Evolutionary conservation across 106 monocot species (phyloP), one percentile per base, ranked within the genome.

Genomic region (Platanthera guangdongensis): DNA sequence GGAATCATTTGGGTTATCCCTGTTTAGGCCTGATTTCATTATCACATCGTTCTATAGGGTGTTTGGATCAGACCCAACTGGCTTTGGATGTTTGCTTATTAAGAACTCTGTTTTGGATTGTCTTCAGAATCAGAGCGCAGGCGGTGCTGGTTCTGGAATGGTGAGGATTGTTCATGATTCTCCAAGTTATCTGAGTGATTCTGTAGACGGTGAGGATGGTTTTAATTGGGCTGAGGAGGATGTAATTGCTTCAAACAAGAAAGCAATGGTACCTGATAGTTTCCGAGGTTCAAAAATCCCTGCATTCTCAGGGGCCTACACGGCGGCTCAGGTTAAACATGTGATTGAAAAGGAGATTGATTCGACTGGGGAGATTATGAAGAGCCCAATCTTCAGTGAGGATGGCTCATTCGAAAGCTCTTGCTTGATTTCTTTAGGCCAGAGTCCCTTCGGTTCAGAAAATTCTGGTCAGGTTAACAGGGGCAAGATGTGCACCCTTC

Each of bases 1-100:
- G 96, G 96, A 97, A 81, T 97, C 96, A 0, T 86, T 97, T 2
- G 96, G 96, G 22, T 72, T 97, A 6, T 97, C 96, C 0, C 80
- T 97, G 30, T 97, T 91, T 75, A 78, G 93, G 48, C 96, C 96
- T 2, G 96, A 97, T 80, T 97, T 97, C 82, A 97, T 97, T 62
- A 91, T 97, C 51, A 97, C 96, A 6, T 97, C 96, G n/a, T 95
- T 95, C 78, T 95, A 92, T 19, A 78, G 95, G 65, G 93, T 92
- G 50, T 92, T 92, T 77, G 95, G 90, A 51, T 83, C 82, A n/a
- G 96, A 93, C 71, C 89, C 95, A 2, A 89, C 90, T 21, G 96
- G 96, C 46, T 97, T 90, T 64, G 97, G 97, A 2, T 97, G 97
- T 59, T 76, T 97, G 21, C 84, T 97, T 63, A 97, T 97, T 48